These are phyloP conservation scores for Amanita phalloides DNA, from an alignment of 768 basidiomycete species.

Conservation along the genomic window DNA sequence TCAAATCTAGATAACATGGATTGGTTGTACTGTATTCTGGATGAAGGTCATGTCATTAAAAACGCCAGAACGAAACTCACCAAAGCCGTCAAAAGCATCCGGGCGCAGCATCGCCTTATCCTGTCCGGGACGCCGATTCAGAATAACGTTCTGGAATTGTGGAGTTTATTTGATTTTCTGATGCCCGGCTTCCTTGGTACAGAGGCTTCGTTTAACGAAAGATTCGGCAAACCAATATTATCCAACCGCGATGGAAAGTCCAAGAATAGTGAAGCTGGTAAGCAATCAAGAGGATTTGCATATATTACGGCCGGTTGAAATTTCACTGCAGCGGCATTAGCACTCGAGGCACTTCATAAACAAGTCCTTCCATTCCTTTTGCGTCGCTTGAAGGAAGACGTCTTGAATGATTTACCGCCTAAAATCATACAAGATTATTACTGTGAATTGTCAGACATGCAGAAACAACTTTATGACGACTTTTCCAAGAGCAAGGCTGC, in stretches of 20 bases:
- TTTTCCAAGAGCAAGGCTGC: slow-evolving; percentile 77
- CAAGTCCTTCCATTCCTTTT: slow-evolving; percentile 98
- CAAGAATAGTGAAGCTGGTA: slow-evolving; percentile 90
- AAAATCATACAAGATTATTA: slow-evolving; percentile 99
- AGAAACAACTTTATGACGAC: slow-evolving; percentile 91
- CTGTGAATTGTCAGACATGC: slow-evolving; percentile 91
- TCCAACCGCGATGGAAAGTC: slow-evolving; percentile 93
- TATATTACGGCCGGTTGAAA: background rate
- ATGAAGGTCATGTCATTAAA: slow-evolving; percentile 98
- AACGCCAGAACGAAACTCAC: slow-evolving; percentile 98
- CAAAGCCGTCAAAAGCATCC: slow-evolving; percentile 86
- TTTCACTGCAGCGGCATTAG: slow-evolving; percentile 62
- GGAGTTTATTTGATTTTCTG: slow-evolving; percentile 98
- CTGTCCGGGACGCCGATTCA: slow-evolving; percentile 97
- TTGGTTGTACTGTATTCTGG: slow-evolving; percentile 95
- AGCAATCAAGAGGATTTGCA: slow-evolving; percentile 15
- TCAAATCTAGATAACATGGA: slow-evolving; percentile 56
- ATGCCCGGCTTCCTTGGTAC: slow-evolving; percentile 99
- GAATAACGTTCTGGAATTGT: slow-evolving; percentile 96
- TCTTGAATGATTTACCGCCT: slow-evolving; percentile 88
- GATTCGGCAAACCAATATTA: slow-evolving; percentile 92
- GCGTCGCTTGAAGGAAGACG: slow-evolving; percentile 94
- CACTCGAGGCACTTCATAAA: slow-evolving; percentile 93
- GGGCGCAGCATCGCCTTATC: slow-evolving; percentile 87
- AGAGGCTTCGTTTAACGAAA: slow-evolving; percentile 87